These are phyloP conservation scores for Thermoascus crustaceus DNA, from an alignment of 2,329 filamentous ascomycete species.

Conservation along the genomic window DNA sequence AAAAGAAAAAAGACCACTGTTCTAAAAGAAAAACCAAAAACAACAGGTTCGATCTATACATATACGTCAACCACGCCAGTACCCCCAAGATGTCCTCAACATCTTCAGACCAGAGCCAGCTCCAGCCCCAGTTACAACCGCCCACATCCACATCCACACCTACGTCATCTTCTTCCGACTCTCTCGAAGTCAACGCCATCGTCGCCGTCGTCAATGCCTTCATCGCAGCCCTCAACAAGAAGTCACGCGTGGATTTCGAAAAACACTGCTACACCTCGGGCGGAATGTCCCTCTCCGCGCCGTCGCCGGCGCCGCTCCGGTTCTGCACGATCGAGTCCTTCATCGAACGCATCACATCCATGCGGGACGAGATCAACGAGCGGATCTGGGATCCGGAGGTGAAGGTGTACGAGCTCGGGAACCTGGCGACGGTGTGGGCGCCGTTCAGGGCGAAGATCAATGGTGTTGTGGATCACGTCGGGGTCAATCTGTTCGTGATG, in stretches of 20 bases:
- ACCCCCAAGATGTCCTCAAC: no score
- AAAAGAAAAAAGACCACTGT: no score
- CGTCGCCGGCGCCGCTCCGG: constrained; percentile 19
- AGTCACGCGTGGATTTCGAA: constrained; percentile 24
- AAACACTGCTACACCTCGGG: constrained; percentile 27
- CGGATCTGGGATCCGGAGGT: constrained; percentile 28
- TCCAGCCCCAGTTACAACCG: no score
- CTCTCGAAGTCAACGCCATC: constrained; percentile 16
- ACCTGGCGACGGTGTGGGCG: constrained; percentile 27
- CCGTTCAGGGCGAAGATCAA: constrained; percentile 28
- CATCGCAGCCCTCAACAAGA: constrained; percentile 22
- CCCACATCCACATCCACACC: background rate
- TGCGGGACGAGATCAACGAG: constrained; percentile 26
- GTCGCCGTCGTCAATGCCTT: constrained; percentile 22
- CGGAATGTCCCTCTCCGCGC: constrained; percentile 28
- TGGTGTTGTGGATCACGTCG: constrained; percentile 28
- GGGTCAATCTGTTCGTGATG: constrained; percentile 26
- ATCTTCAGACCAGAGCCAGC: no score
- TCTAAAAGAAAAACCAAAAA: no score
- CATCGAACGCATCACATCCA: constrained; percentile 22
- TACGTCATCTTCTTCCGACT: constrained; percentile 8
- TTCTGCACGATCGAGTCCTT: constrained; percentile 30
- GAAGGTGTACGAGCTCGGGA: constrained; percentile 21
- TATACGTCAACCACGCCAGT: no score
- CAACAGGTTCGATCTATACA: no score